Evolutionary conservation across 805 yeast genomes (phyloP), one percentile per base, ranked within the genome.

Genomic region (Wickerhamiella slavikovae): DNA sequence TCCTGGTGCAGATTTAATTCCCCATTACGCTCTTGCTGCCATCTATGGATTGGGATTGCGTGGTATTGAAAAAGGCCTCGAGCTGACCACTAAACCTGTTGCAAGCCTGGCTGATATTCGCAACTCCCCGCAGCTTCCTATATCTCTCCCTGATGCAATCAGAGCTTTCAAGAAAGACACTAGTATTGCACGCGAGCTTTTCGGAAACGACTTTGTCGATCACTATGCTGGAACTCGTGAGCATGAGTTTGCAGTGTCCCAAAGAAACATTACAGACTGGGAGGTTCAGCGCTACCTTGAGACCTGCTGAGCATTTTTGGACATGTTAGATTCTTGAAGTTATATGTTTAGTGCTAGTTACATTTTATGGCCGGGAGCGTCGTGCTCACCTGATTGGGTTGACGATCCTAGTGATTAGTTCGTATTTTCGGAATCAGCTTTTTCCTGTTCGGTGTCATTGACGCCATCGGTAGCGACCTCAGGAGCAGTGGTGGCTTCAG

Each of bases 1-100:
- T 15, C 54, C 54, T 3, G 54, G 54, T 13, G 54, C 54, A n/a
- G 54, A 49, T 29, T 45, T 49, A 8, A 40, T 47, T 23, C 38
- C 47, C n/a, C 53, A 49, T 30, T 48, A 43, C 31, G 54, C 54
- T 14, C 36, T 49, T 29, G 40, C 52, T 3, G 53, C 53, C 10
- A 40, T 49, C 17, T 37, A 43, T 23, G 54, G 49, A 4, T 37
- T 45, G 12, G 54, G 54, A 6, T 32, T 38, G 21, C 33, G 48
- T 14, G 54, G 54, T 9, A 46, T 49, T 22, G 31, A 37, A 17
- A 35, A 41, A 22, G 41, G 42, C 30, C 29, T 43, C 11, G 25
- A 20, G 13, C 43, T 48, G 12, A 38, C 35, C 1, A 28, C 35
- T 9, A 44, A 51, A 5, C 54, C 54, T 3, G 46, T 49, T 43